These are phyloP conservation scores for Kluyveromyces dobzhanskii DNA, from an alignment of 805 yeast species.

Conservation along the genomic window DNA sequence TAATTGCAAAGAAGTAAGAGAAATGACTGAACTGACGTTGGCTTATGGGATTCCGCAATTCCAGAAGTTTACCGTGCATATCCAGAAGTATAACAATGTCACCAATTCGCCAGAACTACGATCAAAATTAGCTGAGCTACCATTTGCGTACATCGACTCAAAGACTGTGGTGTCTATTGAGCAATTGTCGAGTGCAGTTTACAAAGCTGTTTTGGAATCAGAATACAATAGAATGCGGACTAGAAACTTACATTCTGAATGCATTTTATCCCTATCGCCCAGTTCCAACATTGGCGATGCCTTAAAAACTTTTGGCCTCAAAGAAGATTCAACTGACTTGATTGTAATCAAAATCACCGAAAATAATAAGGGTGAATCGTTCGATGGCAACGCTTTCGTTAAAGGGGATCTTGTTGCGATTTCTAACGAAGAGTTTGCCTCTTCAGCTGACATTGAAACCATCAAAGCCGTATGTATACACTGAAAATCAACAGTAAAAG, in stretches of 20 bases:
- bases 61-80: slow-evolving; percentile 28
- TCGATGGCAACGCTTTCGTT: slow-evolving; percentile 17
- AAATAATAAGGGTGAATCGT: slow-evolving; percentile 11
- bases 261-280: slow-evolving; percentile 61
- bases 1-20: too few species aligned
- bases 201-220: slow-evolving; percentile 50
- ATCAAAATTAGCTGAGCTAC: slow-evolving; percentile 37
- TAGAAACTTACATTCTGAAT: slow-evolving; percentile 60
- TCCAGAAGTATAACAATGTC: slow-evolving; percentile 42
- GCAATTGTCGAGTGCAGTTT: slow-evolving; percentile 52
- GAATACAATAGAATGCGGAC: slow-evolving; percentile 45
- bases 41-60: slow-evolving; percentile 39
- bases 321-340: slow-evolving; percentile 37
- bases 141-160: slow-evolving; percentile 62
- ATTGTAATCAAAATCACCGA: slow-evolving; percentile 44
- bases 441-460: slow-evolving; percentile 28
- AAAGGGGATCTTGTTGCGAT: slow-evolving; percentile 31
- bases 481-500: too few species aligned
- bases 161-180: slow-evolving; percentile 48
- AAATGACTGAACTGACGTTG: slow-evolving; percentile 5
- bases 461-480: slow-evolving; percentile 27
- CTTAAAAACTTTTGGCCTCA: slow-evolving; percentile 60
- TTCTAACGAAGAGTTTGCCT: slow-evolving; percentile 25
- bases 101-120: slow-evolving; percentile 35
- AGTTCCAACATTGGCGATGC: slow-evolving; percentile 62